phyloP scores from a whole-genome alignment of 208 protist species.

The Leishmania turanica region DNA sequence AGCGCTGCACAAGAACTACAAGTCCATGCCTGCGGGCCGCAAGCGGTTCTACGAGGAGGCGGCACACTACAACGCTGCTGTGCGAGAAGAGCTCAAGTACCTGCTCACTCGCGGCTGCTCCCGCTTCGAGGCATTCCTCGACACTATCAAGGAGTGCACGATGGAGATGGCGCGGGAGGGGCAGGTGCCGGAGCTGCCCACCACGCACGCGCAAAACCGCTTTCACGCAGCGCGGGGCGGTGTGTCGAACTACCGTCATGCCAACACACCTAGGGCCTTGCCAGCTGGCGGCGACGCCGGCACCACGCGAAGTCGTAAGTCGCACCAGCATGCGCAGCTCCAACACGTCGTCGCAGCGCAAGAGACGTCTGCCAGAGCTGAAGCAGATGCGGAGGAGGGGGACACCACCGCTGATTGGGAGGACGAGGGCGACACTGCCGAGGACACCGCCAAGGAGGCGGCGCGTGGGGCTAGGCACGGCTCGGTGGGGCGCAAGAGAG shows the following conservation, averaged over 20 bases:
- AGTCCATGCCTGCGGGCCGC: constrained; percentile 35
- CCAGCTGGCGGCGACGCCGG: not conserved
- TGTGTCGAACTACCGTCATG: not conserved
- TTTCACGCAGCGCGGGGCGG: constrained; percentile 12
- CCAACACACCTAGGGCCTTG: not conserved
- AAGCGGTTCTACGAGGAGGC: constrained; percentile 73
- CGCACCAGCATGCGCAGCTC: not conserved
- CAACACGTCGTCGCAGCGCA: not conserved
- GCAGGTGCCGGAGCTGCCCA: constrained; percentile 27
- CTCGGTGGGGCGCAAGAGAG: not conserved
- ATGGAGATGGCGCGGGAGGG: constrained; percentile 56
- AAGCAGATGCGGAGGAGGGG: constrained; percentile 1
- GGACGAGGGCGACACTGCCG: not conserved
- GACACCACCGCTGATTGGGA: not conserved
- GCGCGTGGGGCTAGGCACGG: not conserved
- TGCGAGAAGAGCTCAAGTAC: constrained; percentile 62
- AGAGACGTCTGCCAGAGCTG: not conserved
- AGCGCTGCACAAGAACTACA: constrained; percentile 69
- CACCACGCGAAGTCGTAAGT: not conserved
- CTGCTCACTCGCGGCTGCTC: constrained; percentile 56
- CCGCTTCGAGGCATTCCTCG: constrained; percentile 71
- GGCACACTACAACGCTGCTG: constrained; percentile 52
- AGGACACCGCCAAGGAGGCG: not conserved
- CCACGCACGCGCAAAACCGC: constrained; percentile 17
- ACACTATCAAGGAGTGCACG: constrained; percentile 58